Conservation (phyloP, 2,329 filamentous ascomycete genomes). For the Xylariaceae sp. region DNA sequence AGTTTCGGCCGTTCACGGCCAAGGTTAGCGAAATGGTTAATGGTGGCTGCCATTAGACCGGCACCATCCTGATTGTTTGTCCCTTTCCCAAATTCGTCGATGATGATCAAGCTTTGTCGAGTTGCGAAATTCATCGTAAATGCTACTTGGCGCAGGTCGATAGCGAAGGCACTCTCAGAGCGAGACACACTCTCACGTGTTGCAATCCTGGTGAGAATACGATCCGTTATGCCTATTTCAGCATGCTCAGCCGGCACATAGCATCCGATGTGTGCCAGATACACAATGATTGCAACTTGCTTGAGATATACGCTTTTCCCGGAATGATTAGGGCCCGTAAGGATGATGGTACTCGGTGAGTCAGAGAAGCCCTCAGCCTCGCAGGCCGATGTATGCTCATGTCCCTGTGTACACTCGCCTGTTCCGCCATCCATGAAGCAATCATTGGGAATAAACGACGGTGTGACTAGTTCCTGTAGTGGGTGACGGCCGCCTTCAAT, state of each 20-base stretch:
- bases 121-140: slow-evolving; percentile 73
- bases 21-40: slow-evolving; percentile 52
- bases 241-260: slow-evolving; percentile 80
- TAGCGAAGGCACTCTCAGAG: slow-evolving; percentile 61
- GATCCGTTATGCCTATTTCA: slow-evolving; percentile 82
- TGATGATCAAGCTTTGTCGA: slow-evolving; percentile 71
- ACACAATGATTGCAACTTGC: slow-evolving; percentile 85
- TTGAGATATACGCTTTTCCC: slow-evolving; percentile 96
- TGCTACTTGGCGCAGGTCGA: slow-evolving; percentile 82
- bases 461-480: slow-evolving; percentile 77
- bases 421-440: slow-evolving; percentile 63
- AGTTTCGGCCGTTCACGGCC: slow-evolving; percentile 50
- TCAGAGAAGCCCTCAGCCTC: slow-evolving; percentile 15
- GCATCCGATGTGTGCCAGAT: slow-evolving; percentile 87
- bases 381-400: slow-evolving; percentile 1
- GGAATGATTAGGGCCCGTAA: slow-evolving; percentile 94
- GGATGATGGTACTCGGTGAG: slow-evolving; percentile 64
- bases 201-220: slow-evolving; percentile 80
- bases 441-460: slow-evolving; percentile 79
- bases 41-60: slow-evolving; percentile 53
- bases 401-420: slow-evolving; percentile 30
- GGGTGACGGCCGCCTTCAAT: slow-evolving; percentile 81
- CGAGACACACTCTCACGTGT: slow-evolving; percentile 62
- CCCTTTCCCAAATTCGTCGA: slow-evolving; percentile 83
- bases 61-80: slow-evolving; percentile 56